These are phyloP conservation scores for Phytopythium cucurbitacearum DNA, from an alignment of 352 stramenopile genomes.

Conservation along the genomic window DNA sequence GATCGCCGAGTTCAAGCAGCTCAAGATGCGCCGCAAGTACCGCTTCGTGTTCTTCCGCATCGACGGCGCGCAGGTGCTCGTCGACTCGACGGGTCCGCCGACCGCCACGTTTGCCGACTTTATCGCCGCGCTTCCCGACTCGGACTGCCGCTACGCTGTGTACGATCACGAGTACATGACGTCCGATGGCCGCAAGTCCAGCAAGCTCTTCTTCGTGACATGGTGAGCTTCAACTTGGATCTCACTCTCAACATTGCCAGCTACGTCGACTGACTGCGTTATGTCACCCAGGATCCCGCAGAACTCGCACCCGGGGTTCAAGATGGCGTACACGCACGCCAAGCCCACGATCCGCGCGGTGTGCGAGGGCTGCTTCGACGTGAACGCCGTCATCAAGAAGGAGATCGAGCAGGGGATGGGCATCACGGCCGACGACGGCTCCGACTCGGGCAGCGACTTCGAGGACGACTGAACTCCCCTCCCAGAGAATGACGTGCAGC, in stretches of 20 bases:
- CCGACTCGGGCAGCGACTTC: conserved; percentile 86
- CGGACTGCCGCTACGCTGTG: conserved; percentile 83
- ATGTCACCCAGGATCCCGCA: conserved; percentile 47
- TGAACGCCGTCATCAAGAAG: conserved; percentile 73
- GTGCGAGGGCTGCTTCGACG: conserved; percentile 75
- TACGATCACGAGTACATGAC: conserved; percentile 84
- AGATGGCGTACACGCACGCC: conserved; percentile 88
- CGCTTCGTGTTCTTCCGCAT: conserved; percentile 85
- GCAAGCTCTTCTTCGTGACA: conserved; percentile 86
- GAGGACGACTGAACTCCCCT: conserved; percentile 46
- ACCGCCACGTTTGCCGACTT: conserved; percentile 54
- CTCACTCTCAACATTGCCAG: too few species aligned
- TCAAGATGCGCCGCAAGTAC: conserved; percentile 88
- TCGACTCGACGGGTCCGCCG: conserved; percentile 51
- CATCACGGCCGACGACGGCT: conserved; percentile 47
- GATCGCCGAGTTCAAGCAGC: conserved; percentile 70
- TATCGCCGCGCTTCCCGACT: conserved; percentile 55
- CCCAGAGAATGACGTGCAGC: background rate
- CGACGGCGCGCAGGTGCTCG: conserved; percentile 60
- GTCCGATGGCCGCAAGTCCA: conserved; percentile 76
- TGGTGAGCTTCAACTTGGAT: conserved; percentile 30
- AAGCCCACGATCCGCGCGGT: conserved; percentile 77
- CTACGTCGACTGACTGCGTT: background rate
- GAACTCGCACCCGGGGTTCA: conserved; percentile 76
- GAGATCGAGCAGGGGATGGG: conserved; percentile 68